A percentile compares a stretch with the other conserved stretches of the same genome.
Evolutionary conservation across 1,284 basidiomycete species (phyloP).

Genomic region (Amylostereum areolatum): DNA sequence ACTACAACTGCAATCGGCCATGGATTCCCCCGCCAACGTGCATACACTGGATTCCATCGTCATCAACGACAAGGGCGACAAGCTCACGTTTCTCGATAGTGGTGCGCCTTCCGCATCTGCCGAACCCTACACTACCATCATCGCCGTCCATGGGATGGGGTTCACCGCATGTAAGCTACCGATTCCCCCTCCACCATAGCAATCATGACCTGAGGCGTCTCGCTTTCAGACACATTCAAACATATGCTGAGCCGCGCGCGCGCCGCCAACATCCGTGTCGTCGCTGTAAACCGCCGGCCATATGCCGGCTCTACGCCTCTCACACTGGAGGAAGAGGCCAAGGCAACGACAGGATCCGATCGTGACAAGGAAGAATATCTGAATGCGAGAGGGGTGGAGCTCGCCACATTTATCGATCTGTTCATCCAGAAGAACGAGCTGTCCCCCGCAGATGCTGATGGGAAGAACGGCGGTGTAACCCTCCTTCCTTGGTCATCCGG

Average conservation of each 20-base stretch:
- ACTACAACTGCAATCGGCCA: too few species aligned
- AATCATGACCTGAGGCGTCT: background rate
- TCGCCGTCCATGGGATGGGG: conserved; percentile 13
- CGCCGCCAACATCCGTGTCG: conserved; percentile 9
- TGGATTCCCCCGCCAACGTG: too few species aligned
- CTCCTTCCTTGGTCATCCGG: conserved; percentile 35
- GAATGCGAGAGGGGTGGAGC: conserved; percentile 22
- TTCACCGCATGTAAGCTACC: conserved; percentile 8
- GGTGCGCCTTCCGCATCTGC: conserved; percentile 4
- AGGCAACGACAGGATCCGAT: conserved; percentile 18
- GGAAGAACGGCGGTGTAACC: conserved; percentile 25
- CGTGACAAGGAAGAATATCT: conserved; percentile 15
- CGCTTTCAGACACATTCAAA: background rate
- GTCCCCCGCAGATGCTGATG: conserved; percentile 21
- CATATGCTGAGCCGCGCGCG: background rate
- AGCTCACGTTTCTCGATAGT: conserved; percentile 13
- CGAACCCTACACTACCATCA: conserved; percentile 9
- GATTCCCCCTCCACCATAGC: background rate
- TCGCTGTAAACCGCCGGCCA: conserved; percentile 16
- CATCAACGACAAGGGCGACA: conserved; percentile 6
- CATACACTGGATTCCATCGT: too few species aligned
- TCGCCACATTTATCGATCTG: conserved; percentile 25
- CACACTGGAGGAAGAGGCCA: conserved; percentile 14
- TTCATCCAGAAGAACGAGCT: conserved; percentile 24
- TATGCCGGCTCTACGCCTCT: conserved; percentile 18